Base-by-base conservation (phyloP, 768 basidiomycete genomes). In the Glaciozyma martinii region DNA sequence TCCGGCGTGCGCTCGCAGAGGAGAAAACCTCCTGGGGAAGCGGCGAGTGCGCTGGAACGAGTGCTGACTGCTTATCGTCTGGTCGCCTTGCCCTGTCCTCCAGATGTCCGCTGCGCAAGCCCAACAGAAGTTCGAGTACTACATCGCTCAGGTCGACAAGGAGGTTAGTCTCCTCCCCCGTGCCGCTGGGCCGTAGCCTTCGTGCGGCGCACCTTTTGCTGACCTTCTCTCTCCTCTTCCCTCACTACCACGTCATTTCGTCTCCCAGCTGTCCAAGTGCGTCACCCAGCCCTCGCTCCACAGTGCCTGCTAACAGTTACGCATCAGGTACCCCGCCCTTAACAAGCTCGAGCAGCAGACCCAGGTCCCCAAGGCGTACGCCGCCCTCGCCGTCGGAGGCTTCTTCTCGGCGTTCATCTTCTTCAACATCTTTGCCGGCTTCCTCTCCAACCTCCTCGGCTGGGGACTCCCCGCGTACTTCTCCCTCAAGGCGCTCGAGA, bases 391-490 rank as follows among this genome's bases (percentile, higher is more conserved):
- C 62, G 81, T 82, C 67, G 78, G 85, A 61, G 66, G 81, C 62
- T 78, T 93, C 72, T 81, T 88, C 76, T 79, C 83, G 58, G 75
- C 86, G 75, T 83, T 90, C 74, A 87, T 91, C 80, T 82, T 85
- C 74, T 72, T 93, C 84, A 94, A 93, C 80, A 83, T 91, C 59
- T 85, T 93, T 74, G 95, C 95, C 56, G 83, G 85, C 6, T 89
- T 92, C 73, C 82, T 94, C 70, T 94, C 94, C 65, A 94, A 95
- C 79, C 81, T 95, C 73, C 84, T 99, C 74, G 95, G 93, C 59
- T 98, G 88, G 87, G 89, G 80, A 40, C 82, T 98, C 73, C 95
- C 95, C 33, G 91, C 92, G 8, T 98, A 90, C 77, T 84, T 95
- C 77, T 95, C 92, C 59, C 84, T 97, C 81, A 88, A 87, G 79